Evolutionary conservation across 345 rosid genomes (phyloP).

Genomic region (Carallia pectinifolia): DNA sequence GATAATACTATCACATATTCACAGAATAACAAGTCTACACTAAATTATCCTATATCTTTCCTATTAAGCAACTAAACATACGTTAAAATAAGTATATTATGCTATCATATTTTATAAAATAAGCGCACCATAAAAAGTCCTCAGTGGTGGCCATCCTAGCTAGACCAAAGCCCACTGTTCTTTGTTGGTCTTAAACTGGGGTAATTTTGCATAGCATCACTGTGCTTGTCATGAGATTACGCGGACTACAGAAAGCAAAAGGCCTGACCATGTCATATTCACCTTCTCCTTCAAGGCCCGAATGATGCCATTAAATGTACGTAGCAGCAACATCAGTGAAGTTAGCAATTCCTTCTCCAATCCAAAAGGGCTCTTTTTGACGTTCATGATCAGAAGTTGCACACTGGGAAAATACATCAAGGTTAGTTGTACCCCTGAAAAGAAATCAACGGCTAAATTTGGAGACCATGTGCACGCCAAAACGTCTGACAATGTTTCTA

Average conservation of each 20-base stretch:
- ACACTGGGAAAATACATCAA: constrained; percentile 47
- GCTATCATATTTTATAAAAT: too few relatives aligned
- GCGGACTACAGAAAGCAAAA: neutral
- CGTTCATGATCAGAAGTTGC: constrained; percentile 92
- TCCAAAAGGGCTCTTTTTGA: constrained; percentile 71
- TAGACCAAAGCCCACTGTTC: too few relatives aligned
- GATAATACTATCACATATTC: too few relatives aligned
- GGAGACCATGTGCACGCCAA: neutral
- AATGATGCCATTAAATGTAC: constrained; percentile 82
- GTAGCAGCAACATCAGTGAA: constrained; percentile 93
- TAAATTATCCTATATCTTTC: too few relatives aligned
- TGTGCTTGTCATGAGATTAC: neutral
- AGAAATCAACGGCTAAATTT: constrained; percentile 2
- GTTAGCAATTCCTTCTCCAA: constrained; percentile 97
- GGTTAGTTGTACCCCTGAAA: neutral
- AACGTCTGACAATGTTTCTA: too few relatives aligned
- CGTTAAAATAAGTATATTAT: too few relatives aligned
- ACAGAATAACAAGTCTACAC: too few relatives aligned
- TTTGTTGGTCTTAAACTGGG: too few relatives aligned
- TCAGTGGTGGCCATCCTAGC: too few relatives aligned
- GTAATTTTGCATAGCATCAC: neutral
- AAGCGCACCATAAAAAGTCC: too few relatives aligned
- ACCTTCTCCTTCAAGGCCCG: constrained; percentile 72
- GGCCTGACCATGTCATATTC: neutral
- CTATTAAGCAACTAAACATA: too few relatives aligned